Evolutionary conservation across 495 filamentous ascomycete genomes (phyloP).

Genomic region (Penicillium fimorum): DNA sequence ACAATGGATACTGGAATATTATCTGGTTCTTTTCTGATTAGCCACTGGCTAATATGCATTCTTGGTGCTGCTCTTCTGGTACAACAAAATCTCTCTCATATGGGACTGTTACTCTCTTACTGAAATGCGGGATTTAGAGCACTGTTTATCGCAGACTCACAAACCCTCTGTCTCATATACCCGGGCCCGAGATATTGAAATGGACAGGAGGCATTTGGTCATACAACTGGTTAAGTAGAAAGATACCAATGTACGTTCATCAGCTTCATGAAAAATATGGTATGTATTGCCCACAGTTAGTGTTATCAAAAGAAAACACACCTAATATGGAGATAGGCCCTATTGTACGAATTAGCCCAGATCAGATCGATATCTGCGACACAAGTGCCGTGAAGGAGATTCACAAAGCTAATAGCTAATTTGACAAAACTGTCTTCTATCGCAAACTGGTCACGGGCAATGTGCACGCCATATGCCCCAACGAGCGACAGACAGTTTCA

Average conservation of each 20-base stretch:
- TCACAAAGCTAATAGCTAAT: conserved; percentile 34
- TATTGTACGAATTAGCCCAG: conserved; percentile 41
- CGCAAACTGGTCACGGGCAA: conserved; percentile 12
- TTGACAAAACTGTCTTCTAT: conserved; percentile 28
- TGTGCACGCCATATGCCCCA: conserved; percentile 33
- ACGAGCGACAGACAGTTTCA: conserved; percentile 34
- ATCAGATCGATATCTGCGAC: conserved; percentile 41
- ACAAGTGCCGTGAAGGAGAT: conserved; percentile 36
- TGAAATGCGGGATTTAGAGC: conserved; percentile 4
- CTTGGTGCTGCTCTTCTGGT: background rate
- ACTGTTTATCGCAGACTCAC: conserved; percentile 11
- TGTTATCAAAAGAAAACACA: conserved; percentile 2
- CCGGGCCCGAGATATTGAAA: conserved; percentile 31
- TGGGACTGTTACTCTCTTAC: background rate
- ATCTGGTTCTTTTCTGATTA: background rate
- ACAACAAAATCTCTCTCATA: background rate
- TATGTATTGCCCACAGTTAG: conserved; percentile 5
- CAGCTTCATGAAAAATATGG: conserved; percentile 44
- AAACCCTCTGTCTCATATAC: conserved; percentile 20
- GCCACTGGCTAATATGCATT: background rate
- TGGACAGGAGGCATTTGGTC: conserved; percentile 34
- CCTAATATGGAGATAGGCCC: conserved; percentile 29
- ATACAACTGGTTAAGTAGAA: conserved; percentile 35
- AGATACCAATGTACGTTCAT: conserved; percentile 39
- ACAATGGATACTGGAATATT: background rate